Evolutionary conservation across 1,139 yeast species (phyloP), one percentile per base, ranked within the genome.

Genomic region (Wickerhamiella infanticola): DNA sequence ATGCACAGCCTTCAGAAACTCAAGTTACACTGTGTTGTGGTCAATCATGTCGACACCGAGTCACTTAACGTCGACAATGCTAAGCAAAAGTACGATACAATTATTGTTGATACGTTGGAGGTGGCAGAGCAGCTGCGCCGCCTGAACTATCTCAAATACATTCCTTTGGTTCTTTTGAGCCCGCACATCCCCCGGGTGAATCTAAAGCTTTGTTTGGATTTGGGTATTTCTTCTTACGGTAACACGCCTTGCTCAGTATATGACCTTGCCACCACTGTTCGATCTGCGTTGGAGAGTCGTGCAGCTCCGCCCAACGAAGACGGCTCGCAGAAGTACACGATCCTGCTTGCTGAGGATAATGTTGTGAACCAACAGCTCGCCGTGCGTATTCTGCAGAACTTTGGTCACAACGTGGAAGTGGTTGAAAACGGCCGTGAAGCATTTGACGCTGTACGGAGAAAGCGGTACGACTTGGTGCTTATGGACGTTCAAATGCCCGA

Each of bases 401-500:
- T 81, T 61, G 88, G 88, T 25, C 94, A 83, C 62, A 70, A 73
- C 49, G 86, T 82, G 6, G 81, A 78, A 50, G 94, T 81, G 45
- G 94, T 84, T 18, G 93, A 82, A 58, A 84, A 84, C 60, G 94
- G 95, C 9, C 67, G 77, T 49, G 86, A 82, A 56, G 94, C 94
- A 0, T 75, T 75, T 55, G 85, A 83, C 53, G 88, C 88, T 0
- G 78, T 82, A 40, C 72, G 78, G 59, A 62, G 67, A 43, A 77
- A 74, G 60, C 70, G 74, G 40, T 83, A 78, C 60, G 94, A 84
- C 58, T 90, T 81, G 44, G 84, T 84, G 13, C 71, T 84, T 54
- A 84, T 84, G 95, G 95, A 84, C 66, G 94, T 84, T 39, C 94
- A 84, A 63, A 84, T 84, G 95, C 95, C 95, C 5, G 85, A 83